A percentile compares a stretch with the other conserved stretches of the same genome.
These are phyloP conservation scores for Phycomyces blakesleeanus DNA, from an alignment of 192 early-diverging fungal species.

Conservation along the genomic window DNA sequence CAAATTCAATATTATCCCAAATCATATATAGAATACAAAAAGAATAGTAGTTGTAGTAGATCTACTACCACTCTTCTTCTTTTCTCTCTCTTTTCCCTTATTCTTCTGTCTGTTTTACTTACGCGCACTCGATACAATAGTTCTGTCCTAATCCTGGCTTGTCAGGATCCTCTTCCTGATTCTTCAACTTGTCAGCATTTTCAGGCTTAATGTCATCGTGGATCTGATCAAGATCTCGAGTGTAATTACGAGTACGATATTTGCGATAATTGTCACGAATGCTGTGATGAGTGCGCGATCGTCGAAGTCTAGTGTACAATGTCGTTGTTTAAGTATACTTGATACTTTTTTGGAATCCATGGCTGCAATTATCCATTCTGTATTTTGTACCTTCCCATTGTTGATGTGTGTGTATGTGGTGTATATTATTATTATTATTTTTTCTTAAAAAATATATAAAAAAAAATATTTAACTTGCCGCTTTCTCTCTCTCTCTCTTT, in stretches of 20 bases:
- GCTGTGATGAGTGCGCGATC: slow-evolving; percentile 50
- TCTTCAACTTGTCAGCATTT: slow-evolving; percentile 58
- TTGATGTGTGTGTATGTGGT: no score
- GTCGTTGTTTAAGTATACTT: no score
- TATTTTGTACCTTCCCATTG: neutral
- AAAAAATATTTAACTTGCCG: no score
- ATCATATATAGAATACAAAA: no score
- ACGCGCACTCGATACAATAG: slow-evolving; percentile 85
- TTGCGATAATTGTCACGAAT: slow-evolving; percentile 80
- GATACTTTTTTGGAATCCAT: neutral
- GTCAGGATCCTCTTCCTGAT: slow-evolving; percentile 70
- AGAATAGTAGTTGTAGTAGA: no score
- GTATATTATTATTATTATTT: no score
- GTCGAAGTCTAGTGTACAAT: slow-evolving; percentile 52
- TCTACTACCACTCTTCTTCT: no score
- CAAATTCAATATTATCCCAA: no score
- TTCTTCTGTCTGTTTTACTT: no score
- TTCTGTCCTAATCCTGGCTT: slow-evolving; percentile 87
- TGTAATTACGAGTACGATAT: slow-evolving; percentile 79
- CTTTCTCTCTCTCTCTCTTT: no score
- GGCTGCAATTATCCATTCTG: no score
- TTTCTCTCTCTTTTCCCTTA: no score
- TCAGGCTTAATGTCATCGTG: slow-evolving; percentile 82
- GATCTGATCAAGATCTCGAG: slow-evolving; percentile 94
- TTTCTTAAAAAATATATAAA: neutral